phyloP scores from a whole-genome alignment of 139 green algal species.

The Chlorella sorokiniana region DNA sequence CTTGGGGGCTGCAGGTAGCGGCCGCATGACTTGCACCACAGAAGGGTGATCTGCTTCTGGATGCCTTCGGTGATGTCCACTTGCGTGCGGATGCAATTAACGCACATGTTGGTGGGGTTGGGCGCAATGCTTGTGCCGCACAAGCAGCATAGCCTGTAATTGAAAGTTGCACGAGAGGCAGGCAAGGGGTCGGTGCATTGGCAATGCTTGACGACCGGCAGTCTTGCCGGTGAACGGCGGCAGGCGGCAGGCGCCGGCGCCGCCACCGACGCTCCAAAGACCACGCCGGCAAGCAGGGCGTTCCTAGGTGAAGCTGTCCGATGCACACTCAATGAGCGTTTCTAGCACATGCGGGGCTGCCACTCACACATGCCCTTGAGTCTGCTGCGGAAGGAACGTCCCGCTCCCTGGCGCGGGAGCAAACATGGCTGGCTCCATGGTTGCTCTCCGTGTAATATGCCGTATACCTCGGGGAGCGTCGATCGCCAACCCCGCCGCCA shows the following conservation, averaged over 20 bases:
- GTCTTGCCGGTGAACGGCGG: background rate
- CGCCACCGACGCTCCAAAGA: background rate
- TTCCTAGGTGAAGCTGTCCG: too few species aligned
- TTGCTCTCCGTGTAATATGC: background rate
- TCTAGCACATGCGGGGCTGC: background rate
- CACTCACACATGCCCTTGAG: constrained; percentile 80
- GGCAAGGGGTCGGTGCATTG: background rate
- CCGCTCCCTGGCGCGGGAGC: background rate
- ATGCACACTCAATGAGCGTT: too few species aligned
- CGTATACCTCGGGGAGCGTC: background rate
- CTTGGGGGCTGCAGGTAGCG: constrained; percentile 96
- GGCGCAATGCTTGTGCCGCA: constrained; percentile 88
- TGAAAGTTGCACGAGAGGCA: background rate
- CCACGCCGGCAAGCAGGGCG: too few species aligned
- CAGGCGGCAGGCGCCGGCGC: background rate
- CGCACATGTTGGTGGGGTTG: constrained; percentile 98
- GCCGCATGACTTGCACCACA: constrained; percentile 92
- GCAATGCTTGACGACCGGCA: too few species aligned
- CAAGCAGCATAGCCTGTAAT: constrained; percentile 88
- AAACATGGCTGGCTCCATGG: constrained; percentile 34
- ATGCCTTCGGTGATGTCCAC: constrained; percentile 98
- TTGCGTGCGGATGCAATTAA: constrained; percentile 95
- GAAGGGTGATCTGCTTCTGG: constrained; percentile 88
- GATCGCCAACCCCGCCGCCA: too few species aligned
- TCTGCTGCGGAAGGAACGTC: constrained; percentile 62